Conservation (phyloP, 2,329 filamentous ascomycete genomes). For the Talaromyces marneffei region DNA sequence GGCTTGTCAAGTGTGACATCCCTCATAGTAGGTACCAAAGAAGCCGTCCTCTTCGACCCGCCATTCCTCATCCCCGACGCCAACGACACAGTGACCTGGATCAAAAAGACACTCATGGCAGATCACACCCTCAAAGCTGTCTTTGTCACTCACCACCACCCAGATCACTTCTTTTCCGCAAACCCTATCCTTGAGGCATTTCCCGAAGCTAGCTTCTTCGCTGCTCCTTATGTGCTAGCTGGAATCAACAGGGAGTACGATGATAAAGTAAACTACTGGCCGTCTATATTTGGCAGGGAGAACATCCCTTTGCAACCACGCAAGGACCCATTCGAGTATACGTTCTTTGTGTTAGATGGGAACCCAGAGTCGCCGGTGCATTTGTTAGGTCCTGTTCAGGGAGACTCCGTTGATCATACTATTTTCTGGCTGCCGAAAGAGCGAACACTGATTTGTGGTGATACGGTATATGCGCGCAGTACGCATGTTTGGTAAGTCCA, state of each 20-base stretch:
- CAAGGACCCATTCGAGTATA: constrained; percentile 23
- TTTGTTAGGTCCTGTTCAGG: constrained; percentile 29
- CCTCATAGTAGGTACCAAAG: constrained; percentile 21
- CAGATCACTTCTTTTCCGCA: constrained; percentile 30
- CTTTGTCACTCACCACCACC: constrained; percentile 33
- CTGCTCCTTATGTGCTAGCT: neutral
- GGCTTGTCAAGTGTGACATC: constrained; percentile 4
- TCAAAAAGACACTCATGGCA: constrained; percentile 21
- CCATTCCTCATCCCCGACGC: constrained; percentile 30
- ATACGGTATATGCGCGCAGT: neutral
- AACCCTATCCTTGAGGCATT: constrained; percentile 15
- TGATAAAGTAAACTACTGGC: neutral
- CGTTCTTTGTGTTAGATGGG: constrained; percentile 26
- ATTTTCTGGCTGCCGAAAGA: constrained; percentile 28
- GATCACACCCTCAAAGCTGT: constrained; percentile 23
- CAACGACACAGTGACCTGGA: constrained; percentile 23
- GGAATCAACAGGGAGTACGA: neutral
- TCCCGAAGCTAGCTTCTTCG: neutral
- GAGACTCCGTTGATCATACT: constrained; percentile 27
- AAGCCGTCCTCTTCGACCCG: constrained; percentile 25
- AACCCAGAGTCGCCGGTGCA: constrained; percentile 21
- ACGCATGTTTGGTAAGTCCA: neutral
- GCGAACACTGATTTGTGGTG: constrained; percentile 22
- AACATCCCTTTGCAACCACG: constrained; percentile 23
- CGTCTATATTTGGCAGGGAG: constrained; percentile 9